Evolutionary conservation across 148 eudicot species (phyloP).

Genomic region (Dysphania ambrosioides): DNA sequence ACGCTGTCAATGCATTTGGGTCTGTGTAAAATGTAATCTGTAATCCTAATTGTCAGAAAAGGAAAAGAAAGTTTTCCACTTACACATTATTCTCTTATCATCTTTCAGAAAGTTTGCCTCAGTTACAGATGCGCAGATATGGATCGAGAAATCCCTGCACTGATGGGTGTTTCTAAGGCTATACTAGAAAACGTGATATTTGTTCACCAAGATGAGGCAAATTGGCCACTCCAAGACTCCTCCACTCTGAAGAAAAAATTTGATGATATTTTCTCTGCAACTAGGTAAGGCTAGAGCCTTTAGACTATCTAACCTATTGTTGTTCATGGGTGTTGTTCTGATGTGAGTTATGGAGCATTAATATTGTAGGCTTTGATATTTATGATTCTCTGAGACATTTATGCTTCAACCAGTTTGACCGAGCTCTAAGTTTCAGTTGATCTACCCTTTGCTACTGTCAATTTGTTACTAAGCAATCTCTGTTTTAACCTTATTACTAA

Average conservation of each 20-base stretch:
- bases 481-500: not conserved
- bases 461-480: not conserved
- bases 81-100: slow-evolving; percentile 10
- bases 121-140: slow-evolving; percentile 99
- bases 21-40: not conserved
- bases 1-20: not conserved
- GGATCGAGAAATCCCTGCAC: slow-evolving; percentile 98
- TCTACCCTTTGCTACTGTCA: not conserved
- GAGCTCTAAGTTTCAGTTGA: not conserved
- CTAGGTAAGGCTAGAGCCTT: slow-evolving; percentile 46
- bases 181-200: slow-evolving; percentile 95
- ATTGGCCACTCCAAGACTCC: slow-evolving; percentile 98
- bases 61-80: not conserved
- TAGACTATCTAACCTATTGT: not conserved
- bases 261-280: slow-evolving; percentile 97
- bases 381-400: not conserved
- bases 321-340: not conserved
- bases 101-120: slow-evolving; percentile 89
- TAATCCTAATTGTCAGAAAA: not conserved
- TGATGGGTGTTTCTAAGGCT: slow-evolving; percentile 99
- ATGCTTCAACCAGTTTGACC: not conserved
- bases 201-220: slow-evolving; percentile 99
- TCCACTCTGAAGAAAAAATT: slow-evolving; percentile 93
- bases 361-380: not conserved
- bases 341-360: not conserved